Percentiles rank a stretch among this genome's conserved stretches.
Conservation (phyloP, 805 yeast genomes). For the Myxozyma kluyveri region DNA sequence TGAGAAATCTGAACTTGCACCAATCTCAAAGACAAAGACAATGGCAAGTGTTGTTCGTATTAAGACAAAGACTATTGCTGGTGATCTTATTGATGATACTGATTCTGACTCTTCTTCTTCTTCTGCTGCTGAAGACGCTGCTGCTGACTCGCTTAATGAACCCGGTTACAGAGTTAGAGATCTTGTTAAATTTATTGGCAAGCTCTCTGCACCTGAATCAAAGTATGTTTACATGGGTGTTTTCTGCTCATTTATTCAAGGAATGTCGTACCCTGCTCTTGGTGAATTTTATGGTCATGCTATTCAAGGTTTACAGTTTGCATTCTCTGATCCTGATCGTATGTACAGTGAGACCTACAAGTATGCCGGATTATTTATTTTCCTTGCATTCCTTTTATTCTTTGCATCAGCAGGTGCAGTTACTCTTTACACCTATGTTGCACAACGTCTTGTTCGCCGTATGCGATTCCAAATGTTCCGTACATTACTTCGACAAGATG, state of each 20-base stretch:
- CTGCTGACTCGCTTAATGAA: too few species aligned
- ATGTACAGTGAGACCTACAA: constrained; percentile 42
- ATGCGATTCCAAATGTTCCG: constrained; percentile 33
- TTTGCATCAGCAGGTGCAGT: constrained; percentile 39
- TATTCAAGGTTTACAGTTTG: constrained; percentile 33
- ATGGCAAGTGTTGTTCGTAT: constrained; percentile 1
- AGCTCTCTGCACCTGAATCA: constrained; percentile 19
- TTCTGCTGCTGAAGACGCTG: not conserved
- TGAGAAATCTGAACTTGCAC: constrained; percentile 24
- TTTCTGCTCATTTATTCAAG: constrained; percentile 26
- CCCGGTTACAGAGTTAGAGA: constrained; percentile 16
- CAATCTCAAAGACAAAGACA: constrained; percentile 17
- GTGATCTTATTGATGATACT: not conserved
- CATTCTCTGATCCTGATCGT: constrained; percentile 35
- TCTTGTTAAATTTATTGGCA: constrained; percentile 17
- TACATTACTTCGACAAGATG: constrained; percentile 34
- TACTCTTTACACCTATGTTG: constrained; percentile 33
- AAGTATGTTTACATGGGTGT: constrained; percentile 17
- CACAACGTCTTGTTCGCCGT: constrained; percentile 31
- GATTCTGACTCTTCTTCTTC: not conserved
- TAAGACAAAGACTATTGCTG: constrained; percentile 15
- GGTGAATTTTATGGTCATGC: constrained; percentile 29
- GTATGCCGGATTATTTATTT: constrained; percentile 42
- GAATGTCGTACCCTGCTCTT: constrained; percentile 27
- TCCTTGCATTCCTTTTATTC: constrained; percentile 39